A percentile compares a stretch with the other conserved stretches of the same genome.
phyloP scores from a whole-genome alignment of 352 stramenopile genomes.

The Thalassiosira pacifica region DNA sequence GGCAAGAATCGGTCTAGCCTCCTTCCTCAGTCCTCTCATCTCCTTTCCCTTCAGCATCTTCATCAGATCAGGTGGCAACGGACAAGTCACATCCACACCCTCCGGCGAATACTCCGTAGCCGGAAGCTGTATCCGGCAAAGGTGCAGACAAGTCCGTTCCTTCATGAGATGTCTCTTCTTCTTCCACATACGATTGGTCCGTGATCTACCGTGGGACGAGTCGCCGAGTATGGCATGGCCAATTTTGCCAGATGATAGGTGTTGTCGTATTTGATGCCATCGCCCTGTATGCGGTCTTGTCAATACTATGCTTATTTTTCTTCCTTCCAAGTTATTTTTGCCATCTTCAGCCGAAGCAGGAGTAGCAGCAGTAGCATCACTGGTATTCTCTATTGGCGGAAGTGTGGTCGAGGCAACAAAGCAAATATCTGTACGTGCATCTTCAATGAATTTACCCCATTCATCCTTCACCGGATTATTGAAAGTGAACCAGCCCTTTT shows the following conservation, averaged over 20 bases:
- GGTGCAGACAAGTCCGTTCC: slow-evolving; percentile 77
- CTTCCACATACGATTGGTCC: slow-evolving; percentile 66
- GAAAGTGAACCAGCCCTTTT: slow-evolving; percentile 65
- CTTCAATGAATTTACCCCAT: slow-evolving; percentile 51
- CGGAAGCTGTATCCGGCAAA: slow-evolving; percentile 68
- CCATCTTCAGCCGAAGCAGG: not conserved
- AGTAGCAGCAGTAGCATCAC: not conserved
- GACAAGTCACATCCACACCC: slow-evolving; percentile 71
- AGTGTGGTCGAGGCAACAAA: slow-evolving; percentile 55
- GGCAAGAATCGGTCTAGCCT: slow-evolving; percentile 58
- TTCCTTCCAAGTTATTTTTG: slow-evolving; percentile 43
- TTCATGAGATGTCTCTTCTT: slow-evolving; percentile 65
- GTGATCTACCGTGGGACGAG: slow-evolving; percentile 54
- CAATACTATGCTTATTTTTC: slow-evolving; percentile 57
- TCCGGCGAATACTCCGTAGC: slow-evolving; percentile 55
- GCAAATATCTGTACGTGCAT: slow-evolving; percentile 48
- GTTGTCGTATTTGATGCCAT: slow-evolving; percentile 69
- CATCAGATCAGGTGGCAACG: slow-evolving; percentile 72
- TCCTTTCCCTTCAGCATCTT: slow-evolving; percentile 56
- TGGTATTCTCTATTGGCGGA: slow-evolving; percentile 15
- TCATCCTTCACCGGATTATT: slow-evolving; percentile 62
- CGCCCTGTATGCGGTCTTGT: slow-evolving; percentile 56
- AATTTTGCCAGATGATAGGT: slow-evolving; percentile 47
- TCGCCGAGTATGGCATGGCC: slow-evolving; percentile 70
- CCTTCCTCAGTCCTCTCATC: slow-evolving; percentile 62